These are phyloP conservation scores for Ceratobasidium sp. DNA, from an alignment of 1,284 basidiomycete genomes.

Conservation along the genomic window DNA sequence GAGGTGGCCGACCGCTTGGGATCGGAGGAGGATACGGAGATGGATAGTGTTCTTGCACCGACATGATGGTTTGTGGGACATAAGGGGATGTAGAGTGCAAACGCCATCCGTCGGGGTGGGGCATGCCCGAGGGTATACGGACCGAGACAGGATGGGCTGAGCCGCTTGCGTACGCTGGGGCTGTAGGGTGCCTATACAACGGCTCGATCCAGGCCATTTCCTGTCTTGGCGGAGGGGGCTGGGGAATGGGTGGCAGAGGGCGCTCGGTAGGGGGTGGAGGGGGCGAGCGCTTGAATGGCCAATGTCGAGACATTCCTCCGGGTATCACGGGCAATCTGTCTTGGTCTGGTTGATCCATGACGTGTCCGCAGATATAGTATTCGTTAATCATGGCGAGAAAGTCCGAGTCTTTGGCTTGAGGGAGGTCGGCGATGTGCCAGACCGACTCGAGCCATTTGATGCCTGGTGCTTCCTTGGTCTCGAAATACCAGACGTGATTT, in stretches of 20 bases:
- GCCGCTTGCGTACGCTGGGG: constrained; percentile 24
- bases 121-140: constrained; percentile 3
- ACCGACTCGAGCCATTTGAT: constrained; percentile 35
- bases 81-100: constrained; percentile 2
- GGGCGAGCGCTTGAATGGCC: constrained; percentile 5
- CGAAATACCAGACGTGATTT: constrained; percentile 21
- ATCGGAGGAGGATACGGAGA: background rate
- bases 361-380: constrained; percentile 27
- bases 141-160: constrained; percentile 21
- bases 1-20: background rate
- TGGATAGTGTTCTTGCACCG: background rate
- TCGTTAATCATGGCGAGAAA: constrained; percentile 20
- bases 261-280: background rate
- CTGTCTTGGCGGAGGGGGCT: background rate
- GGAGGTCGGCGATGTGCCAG: constrained; percentile 23
- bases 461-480: constrained; percentile 23
- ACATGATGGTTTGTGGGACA: background rate
- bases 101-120: constrained; percentile 17
- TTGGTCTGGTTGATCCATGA: constrained; percentile 18
- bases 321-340: constrained; percentile 14
- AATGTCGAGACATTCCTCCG: background rate
- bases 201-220: constrained; percentile 14
- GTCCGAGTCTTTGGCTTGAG: constrained; percentile 20
- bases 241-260: background rate
- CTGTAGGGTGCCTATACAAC: constrained; percentile 5